Conservation (phyloP, 2,329 filamentous ascomycete genomes). For the Pseudopyrenochaeta lycopersici region DNA sequence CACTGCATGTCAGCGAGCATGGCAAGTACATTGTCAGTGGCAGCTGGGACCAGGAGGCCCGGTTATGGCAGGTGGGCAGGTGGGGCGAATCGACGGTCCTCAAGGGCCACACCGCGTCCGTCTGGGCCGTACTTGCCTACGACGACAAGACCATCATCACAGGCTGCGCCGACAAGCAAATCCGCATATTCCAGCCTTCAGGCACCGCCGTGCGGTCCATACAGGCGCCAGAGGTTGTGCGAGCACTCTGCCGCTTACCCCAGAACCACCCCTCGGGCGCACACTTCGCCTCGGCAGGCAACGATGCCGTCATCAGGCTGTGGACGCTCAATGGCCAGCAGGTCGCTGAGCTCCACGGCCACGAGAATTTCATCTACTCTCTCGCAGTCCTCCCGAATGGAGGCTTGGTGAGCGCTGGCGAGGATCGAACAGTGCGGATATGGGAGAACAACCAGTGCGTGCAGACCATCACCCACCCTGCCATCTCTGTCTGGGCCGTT, state of each 20-base stretch:
- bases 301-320: slow-evolving; percentile 86
- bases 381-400: slow-evolving; percentile 80
- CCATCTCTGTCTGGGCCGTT: slow-evolving; percentile 95
- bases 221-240: slow-evolving; percentile 79
- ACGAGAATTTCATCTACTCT: slow-evolving; percentile 95
- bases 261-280: slow-evolving; percentile 79
- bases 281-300: slow-evolving; percentile 93
- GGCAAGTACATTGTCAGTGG: slow-evolving; percentile 84
- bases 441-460: slow-evolving; percentile 86
- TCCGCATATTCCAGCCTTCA: slow-evolving; percentile 78
- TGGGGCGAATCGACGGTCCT: slow-evolving; percentile 82
- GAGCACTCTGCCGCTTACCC: slow-evolving; percentile 86
- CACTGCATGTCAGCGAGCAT: slow-evolving; percentile 78
- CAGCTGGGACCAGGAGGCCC: slow-evolving; percentile 90
- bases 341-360: slow-evolving; percentile 81
- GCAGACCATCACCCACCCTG: slow-evolving; percentile 96
- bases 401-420: slow-evolving; percentile 88
- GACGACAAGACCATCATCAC: slow-evolving; percentile 77
- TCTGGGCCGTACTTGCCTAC: slow-evolving; percentile 91
- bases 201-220: slow-evolving; percentile 72
- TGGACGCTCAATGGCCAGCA: slow-evolving; percentile 85
- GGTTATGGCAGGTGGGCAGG: slow-evolving; percentile 84
- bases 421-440: slow-evolving; percentile 91
- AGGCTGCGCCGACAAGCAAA: slow-evolving; percentile 89
- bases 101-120: slow-evolving; percentile 78